Evolutionary conservation across 331 rosid species (phyloP).

Genomic region (Cucumis variabilis): DNA sequence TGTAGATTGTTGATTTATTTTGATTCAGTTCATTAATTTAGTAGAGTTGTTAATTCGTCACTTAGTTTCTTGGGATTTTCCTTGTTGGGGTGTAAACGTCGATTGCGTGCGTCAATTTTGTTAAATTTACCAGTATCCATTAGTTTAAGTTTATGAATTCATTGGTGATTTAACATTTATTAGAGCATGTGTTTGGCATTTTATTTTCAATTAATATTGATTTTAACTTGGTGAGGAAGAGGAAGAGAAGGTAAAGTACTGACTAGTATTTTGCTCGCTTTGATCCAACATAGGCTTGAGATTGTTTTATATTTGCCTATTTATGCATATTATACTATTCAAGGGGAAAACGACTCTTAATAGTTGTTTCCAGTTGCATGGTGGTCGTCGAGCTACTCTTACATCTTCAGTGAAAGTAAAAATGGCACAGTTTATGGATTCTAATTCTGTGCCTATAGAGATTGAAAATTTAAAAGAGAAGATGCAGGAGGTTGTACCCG

Average conservation of each 20-base stretch:
- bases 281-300: neutral
- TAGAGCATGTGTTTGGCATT: neutral
- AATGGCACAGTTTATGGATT: constrained; percentile 40
- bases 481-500: constrained; percentile 46
- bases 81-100: neutral
- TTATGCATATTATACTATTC: constrained; percentile 39
- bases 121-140: neutral
- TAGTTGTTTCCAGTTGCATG: constrained; percentile 2
- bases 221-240: neutral
- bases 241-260: too few species aligned
- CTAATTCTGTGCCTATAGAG: constrained; percentile 27
- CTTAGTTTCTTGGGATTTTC: neutral
- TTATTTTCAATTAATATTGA: neutral
- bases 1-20: neutral
- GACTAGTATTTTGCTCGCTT: neutral
- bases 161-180: neutral
- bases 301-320: constrained; percentile 16
- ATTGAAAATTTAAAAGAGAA: constrained; percentile 39
- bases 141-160: neutral
- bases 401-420: constrained; percentile 34
- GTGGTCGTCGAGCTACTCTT: constrained; percentile 2
- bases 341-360: constrained; percentile 21
- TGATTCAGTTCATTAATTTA: neutral
- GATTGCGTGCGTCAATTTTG: neutral
- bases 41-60: neutral